Percentiles rank a stretch among this genome's conserved stretches.
These are phyloP conservation scores for Calonectria fujianensis DNA, from an alignment of 2,329 filamentous ascomycete species.

Conservation along the genomic window DNA sequence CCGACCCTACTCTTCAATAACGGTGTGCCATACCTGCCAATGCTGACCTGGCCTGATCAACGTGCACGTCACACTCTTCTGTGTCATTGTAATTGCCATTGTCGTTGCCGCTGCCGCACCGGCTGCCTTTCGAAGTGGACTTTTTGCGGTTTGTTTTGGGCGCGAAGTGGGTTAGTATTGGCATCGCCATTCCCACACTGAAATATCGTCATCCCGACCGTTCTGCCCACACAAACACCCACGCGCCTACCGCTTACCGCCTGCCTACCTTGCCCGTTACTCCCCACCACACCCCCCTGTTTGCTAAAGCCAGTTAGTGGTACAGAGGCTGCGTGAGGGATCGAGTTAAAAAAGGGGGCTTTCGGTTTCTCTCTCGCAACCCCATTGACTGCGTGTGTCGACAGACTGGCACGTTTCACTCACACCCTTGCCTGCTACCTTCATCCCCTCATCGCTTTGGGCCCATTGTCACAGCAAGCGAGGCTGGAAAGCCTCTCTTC, in stretches of 20 bases:
- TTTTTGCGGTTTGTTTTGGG: background rate
- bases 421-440: background rate
- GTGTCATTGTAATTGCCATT: slow-evolving; percentile 22
- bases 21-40: slow-evolving; percentile 25
- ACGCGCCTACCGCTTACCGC: slow-evolving; percentile 42
- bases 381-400: slow-evolving; percentile 9
- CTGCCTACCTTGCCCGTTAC: slow-evolving; percentile 7
- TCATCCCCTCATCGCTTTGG: background rate
- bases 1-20: slow-evolving; percentile 31
- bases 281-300: slow-evolving; percentile 26
- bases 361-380: slow-evolving; percentile 14
- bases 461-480: slow-evolving; percentile 14
- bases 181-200: slow-evolving; percentile 39
- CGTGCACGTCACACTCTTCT: slow-evolving; percentile 9
- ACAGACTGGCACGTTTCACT: slow-evolving; percentile 19
- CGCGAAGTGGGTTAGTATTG: slow-evolving; percentile 34
- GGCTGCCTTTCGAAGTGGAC: background rate
- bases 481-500: slow-evolving; percentile 7
- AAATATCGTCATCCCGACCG: slow-evolving; percentile 50
- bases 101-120: slow-evolving; percentile 3
- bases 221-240: slow-evolving; percentile 34
- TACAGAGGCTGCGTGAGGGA: slow-evolving; percentile 8
- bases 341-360: slow-evolving; percentile 12
- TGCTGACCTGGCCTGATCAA: slow-evolving; percentile 35
- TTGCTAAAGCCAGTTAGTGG: slow-evolving; percentile 7